Base-by-base conservation (phyloP, 2,329 filamentous ascomycete genomes). In the Diaporthe ilicicola region DNA sequence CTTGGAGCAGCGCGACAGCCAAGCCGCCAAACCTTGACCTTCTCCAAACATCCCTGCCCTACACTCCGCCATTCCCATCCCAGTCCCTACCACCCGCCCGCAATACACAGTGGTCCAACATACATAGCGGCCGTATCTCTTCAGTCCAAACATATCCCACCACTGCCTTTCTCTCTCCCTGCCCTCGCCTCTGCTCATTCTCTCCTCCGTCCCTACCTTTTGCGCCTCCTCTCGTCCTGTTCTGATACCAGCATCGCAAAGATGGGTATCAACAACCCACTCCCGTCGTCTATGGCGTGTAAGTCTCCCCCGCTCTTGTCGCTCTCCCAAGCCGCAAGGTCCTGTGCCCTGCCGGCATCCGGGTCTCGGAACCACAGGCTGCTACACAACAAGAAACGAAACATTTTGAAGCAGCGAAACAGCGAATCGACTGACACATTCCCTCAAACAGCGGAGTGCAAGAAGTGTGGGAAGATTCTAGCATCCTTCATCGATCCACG, bases 391-490 rank as follows among this genome's bases (percentile, higher is more conserved):
- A 46, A 22, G 19, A 55, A 53, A 44, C 27, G 29, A 46, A 37
- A 56, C 39, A 9, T 39, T 12, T 29, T 24, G 22, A 32, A 34
- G 9, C 32, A 34, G 32, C 32, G 32, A 34, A 34, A 34, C 32
- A 34, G 9, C 32, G 9, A 34, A 34, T n/a, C 55, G 13, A 70
- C 64, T 74, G 53, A 74, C 67, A 70, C 51, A 4, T 17, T 22
- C n/a, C 64, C 72, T 54, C 48, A 42, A 32, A 55, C 82, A 98
- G 95, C 94, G 85, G 96, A 99, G 85, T 98, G 96, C 85, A 96
- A 93, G 82, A 99, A 99, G 84, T 96, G 94, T 80, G 93, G 93
- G 79, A 97, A 97, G 87, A 98, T 98, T 78, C 89, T 99, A 76
- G 90, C 93, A 55, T 97, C 95, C 15, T 99, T 99, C 81, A 89